Conservation (phyloP, 768 basidiomycete genomes). For the Kwoniella dejecticola region DNA sequence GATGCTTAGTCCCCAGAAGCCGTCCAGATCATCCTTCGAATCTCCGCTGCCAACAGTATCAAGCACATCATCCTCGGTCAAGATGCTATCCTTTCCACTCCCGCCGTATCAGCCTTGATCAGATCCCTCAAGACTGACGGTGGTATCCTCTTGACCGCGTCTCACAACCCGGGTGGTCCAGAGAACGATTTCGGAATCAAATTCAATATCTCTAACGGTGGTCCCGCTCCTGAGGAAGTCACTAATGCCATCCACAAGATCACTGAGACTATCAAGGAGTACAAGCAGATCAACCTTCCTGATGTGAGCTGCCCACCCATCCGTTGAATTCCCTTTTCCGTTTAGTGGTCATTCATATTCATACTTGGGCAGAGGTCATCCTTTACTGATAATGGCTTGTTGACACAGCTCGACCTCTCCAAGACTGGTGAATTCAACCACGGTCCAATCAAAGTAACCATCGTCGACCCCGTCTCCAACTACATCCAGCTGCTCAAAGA, state of each 20-base stretch:
- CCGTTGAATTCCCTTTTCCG: too few relatives aligned
- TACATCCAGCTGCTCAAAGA: slow-evolving; percentile 78
- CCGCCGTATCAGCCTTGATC: slow-evolving; percentile 94
- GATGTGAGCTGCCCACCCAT: slow-evolving; percentile 61
- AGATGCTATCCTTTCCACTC: slow-evolving; percentile 90
- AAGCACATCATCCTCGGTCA: slow-evolving; percentile 88
- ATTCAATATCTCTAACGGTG: slow-evolving; percentile 97
- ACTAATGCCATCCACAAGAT: slow-evolving; percentile 94
- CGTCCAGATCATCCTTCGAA: slow-evolving; percentile 87
- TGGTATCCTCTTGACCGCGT: slow-evolving; percentile 94
- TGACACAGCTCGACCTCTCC: slow-evolving; percentile 72
- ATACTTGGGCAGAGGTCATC: not conserved
- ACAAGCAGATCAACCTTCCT: slow-evolving; percentile 78
- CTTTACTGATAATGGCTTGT: too few relatives aligned
- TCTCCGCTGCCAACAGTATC: slow-evolving; percentile 93
- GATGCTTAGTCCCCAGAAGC: slow-evolving; percentile 49
- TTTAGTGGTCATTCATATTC: not conserved
- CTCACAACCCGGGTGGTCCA: slow-evolving; percentile 98
- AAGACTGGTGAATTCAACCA: slow-evolving; percentile 76
- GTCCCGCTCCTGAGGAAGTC: slow-evolving; percentile 92
- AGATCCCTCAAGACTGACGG: slow-evolving; percentile 94
- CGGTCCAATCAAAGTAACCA: slow-evolving; percentile 79
- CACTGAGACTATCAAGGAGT: slow-evolving; percentile 80
- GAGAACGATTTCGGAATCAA: slow-evolving; percentile 99
- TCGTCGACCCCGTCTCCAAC: slow-evolving; percentile 92